Percentiles rank a stretch among this genome's conserved stretches.
Conservation (phyloP, 1,284 basidiomycete genomes). For the Amylostereum chailletii region DNA sequence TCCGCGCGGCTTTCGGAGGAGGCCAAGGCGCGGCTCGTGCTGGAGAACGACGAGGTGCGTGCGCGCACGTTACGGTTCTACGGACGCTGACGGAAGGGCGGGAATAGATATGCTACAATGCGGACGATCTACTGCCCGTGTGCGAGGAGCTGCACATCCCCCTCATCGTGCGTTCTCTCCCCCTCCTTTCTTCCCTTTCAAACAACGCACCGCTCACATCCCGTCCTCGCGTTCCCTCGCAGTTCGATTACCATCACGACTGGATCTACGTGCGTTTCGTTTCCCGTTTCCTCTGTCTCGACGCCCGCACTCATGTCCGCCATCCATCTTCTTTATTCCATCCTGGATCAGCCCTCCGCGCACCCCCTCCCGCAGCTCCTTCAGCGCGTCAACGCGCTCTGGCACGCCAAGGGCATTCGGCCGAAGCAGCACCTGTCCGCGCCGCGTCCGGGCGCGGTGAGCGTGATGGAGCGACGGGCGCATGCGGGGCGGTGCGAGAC, state of each 20-base stretch:
- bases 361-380: slow-evolving; percentile 53
- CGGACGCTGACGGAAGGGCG: background rate
- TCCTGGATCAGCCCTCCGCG: slow-evolving; percentile 34
- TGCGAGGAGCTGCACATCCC: slow-evolving; percentile 81
- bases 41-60: slow-evolving; percentile 85
- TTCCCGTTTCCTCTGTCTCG: background rate
- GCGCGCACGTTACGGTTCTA: background rate
- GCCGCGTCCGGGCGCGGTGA: slow-evolving; percentile 65
- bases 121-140: slow-evolving; percentile 76
- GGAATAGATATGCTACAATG: slow-evolving; percentile 74
- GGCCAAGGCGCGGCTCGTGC: slow-evolving; percentile 67
- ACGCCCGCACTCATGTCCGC: too few relatives aligned
- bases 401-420: slow-evolving; percentile 63
- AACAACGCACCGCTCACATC: background rate
- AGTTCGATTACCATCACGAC: slow-evolving; percentile 73
- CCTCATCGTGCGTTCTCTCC: slow-evolving; percentile 41
- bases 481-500: slow-evolving; percentile 74
- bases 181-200: background rate
- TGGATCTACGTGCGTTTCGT: slow-evolving; percentile 38
- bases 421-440: slow-evolving; percentile 90
- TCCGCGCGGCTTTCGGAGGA: slow-evolving; percentile 46
- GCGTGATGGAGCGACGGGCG: slow-evolving; percentile 75
- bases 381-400: slow-evolving; percentile 68
- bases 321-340: background rate
- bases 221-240: slow-evolving; percentile 1